Evolutionary conservation across 1,284 basidiomycete genomes (phyloP).

Genomic region (Cryptococcus sp.): DNA sequence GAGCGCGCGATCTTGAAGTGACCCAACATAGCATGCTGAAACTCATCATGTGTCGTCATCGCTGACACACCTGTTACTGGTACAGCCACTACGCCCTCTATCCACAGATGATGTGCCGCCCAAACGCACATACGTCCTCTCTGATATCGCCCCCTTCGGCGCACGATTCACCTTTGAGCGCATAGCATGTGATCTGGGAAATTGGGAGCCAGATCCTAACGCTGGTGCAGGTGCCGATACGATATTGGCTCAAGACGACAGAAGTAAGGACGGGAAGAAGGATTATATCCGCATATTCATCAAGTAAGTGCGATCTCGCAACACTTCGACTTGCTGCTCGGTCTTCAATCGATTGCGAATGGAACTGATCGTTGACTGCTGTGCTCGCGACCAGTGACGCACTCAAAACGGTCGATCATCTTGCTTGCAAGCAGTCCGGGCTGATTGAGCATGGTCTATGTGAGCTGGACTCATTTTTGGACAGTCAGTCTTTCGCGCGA

Average conservation of each 20-base stretch:
- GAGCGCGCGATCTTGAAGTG: conserved; percentile 6
- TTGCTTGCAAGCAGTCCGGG: conserved; percentile 65
- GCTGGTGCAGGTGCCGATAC: not conserved
- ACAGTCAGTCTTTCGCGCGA: conserved; percentile 68
- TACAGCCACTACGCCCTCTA: conserved; percentile 30
- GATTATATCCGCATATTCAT: conserved; percentile 45
- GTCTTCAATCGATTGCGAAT: not conserved
- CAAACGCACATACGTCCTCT: conserved; percentile 35
- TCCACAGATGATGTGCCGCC: conserved; percentile 21
- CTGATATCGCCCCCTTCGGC: conserved; percentile 45
- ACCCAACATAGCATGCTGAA: not conserved
- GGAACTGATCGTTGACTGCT: not conserved
- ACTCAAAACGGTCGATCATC: conserved; percentile 29
- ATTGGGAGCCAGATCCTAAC: conserved; percentile 36
- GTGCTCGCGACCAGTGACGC: conserved; percentile 23
- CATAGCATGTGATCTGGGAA: conserved; percentile 35
- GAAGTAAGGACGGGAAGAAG: conserved; percentile 25
- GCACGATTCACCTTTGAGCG: conserved; percentile 43
- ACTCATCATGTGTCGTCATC: not conserved
- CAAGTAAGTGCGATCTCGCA: conserved; percentile 38
- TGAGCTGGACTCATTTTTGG: conserved; percentile 64
- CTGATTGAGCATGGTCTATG: conserved; percentile 62
- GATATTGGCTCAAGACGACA: not conserved
- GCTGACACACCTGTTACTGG: not conserved
- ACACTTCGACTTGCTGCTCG: not conserved